Percentiles rank a stretch among this genome's conserved stretches.
These are phyloP conservation scores for Chrysoporthe cubensis DNA, from an alignment of 2,329 filamentous ascomycete genomes.

Conservation along the genomic window DNA sequence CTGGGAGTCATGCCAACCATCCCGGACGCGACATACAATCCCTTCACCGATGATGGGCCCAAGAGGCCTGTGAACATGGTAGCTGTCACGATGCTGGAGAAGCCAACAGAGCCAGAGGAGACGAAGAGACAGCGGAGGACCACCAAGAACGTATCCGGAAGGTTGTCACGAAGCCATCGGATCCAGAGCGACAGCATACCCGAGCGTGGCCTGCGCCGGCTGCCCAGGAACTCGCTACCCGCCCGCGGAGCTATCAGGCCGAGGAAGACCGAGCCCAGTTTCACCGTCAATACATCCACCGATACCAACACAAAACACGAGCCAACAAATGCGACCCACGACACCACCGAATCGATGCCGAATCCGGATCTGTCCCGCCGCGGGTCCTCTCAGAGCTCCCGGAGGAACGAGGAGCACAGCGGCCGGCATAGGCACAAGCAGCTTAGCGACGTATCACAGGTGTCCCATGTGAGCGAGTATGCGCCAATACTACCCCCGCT, in stretches of 20 bases:
- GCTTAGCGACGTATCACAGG: background rate
- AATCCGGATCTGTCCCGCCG: background rate
- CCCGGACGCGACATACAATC: background rate
- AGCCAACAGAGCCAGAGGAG: background rate
- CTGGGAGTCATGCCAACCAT: background rate
- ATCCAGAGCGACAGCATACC: background rate
- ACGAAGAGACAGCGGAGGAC: background rate
- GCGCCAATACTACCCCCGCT: conserved; percentile 7
- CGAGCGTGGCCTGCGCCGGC: background rate
- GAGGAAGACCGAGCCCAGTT: conserved; percentile 1
- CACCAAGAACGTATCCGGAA: background rate
- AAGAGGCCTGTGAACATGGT: background rate
- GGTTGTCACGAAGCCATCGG: background rate
- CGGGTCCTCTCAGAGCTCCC: background rate
- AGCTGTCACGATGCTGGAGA: background rate
- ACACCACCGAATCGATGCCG: background rate
- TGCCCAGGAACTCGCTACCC: background rate
- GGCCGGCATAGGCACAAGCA: conserved; percentile 7
- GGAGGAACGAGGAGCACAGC: background rate
- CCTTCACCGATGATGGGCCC: background rate
- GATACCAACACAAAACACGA: background rate
- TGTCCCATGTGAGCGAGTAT: background rate
- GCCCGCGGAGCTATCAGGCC: background rate
- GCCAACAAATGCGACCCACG: background rate
- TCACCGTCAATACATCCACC: background rate